These are phyloP conservation scores for Corinectria fuckeliana DNA, from an alignment of 2,329 filamentous ascomycete species.

Conservation along the genomic window DNA sequence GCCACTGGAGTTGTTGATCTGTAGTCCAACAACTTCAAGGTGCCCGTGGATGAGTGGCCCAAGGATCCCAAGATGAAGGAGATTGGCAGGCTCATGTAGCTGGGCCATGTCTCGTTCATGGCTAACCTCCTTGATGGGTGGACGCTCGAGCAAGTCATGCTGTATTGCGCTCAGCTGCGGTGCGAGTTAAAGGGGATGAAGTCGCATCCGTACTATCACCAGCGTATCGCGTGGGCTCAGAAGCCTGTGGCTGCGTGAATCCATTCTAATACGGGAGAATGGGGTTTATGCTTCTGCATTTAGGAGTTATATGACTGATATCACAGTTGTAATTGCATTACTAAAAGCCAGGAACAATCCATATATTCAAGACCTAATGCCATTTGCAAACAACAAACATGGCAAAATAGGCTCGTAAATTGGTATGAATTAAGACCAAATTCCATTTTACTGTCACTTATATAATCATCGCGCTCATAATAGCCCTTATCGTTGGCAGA, in stretches of 20 bases:
- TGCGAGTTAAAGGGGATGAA: conserved; percentile 38
- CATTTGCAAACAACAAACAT: no score
- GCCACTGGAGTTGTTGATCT: conserved; percentile 31
- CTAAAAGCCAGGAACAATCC: no score
- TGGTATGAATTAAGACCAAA: no score
- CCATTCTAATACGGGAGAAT: no score
- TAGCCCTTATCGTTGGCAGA: no score
- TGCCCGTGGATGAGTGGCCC: conserved; percentile 30
- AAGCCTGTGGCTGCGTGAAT: conserved; percentile 25
- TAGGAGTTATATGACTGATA: no score
- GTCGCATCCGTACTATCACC: conserved; percentile 39
- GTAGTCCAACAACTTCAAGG: conserved; percentile 30
- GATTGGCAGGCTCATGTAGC: conserved; percentile 36
- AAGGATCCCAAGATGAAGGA: conserved; percentile 24
- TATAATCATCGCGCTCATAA: no score
- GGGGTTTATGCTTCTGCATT: no score
- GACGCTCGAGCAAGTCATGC: conserved; percentile 41
- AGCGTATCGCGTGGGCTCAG: conserved; percentile 37
- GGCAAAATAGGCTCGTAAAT: no score
- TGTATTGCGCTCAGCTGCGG: conserved; percentile 43
- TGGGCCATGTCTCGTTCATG: conserved; percentile 43
- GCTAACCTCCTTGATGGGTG: conserved; percentile 45
- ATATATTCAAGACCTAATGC: no score
- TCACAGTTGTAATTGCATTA: no score
- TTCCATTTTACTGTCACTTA: no score